Evolutionary conservation across 1,139 yeast genomes (phyloP).

Genomic region (Geotrichum klebahnii): DNA sequence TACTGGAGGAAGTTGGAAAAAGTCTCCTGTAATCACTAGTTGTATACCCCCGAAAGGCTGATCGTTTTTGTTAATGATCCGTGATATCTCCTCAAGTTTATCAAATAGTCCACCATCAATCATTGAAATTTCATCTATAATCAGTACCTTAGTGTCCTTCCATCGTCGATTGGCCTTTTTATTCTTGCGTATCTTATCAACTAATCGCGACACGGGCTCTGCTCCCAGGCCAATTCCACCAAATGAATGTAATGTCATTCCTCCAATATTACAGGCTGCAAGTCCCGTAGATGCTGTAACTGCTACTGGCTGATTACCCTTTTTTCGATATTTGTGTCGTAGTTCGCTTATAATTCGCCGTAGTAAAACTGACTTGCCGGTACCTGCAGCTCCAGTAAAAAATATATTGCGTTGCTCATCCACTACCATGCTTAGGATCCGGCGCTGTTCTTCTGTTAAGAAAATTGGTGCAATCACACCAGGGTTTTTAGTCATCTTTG

Average conservation of each 20-base stretch:
- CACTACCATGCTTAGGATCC: constrained; percentile 60
- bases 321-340: constrained; percentile 43
- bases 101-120: constrained; percentile 71
- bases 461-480: constrained; percentile 26
- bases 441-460: constrained; percentile 65
- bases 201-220: constrained; percentile 44
- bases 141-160: constrained; percentile 57
- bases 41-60: constrained; percentile 89
- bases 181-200: constrained; percentile 49
- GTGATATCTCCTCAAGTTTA: constrained; percentile 64
- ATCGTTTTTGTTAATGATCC: constrained; percentile 46
- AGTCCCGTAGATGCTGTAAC: constrained; percentile 91
- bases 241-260: constrained; percentile 77
- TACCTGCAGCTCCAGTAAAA: constrained; percentile 95
- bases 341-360: constrained; percentile 64
- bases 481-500: neutral
- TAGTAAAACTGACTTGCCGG: constrained; percentile 82
- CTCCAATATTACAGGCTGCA: constrained; percentile 90
- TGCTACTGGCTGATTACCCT: constrained; percentile 49
- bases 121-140: constrained; percentile 89
- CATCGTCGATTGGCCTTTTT: constrained; percentile 57
- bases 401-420: constrained; percentile 57
- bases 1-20: constrained; percentile 88
- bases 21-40: constrained; percentile 79
- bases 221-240: constrained; percentile 81